These are phyloP conservation scores for Grosmannia penicillata DNA, from an alignment of 2,329 filamentous ascomycete genomes.

Conservation along the genomic window DNA sequence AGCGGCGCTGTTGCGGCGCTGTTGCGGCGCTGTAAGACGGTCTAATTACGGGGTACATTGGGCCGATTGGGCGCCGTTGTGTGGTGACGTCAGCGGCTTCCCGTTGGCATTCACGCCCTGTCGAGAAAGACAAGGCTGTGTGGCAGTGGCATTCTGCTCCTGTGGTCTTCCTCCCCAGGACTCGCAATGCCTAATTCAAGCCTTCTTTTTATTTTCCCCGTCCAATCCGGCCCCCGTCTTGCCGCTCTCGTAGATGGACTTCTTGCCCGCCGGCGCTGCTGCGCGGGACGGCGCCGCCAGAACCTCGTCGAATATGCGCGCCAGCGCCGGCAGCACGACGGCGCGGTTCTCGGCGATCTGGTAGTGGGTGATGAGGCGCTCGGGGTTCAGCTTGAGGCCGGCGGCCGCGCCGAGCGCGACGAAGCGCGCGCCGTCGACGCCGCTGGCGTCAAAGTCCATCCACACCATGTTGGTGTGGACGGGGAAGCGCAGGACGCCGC, in stretches of 20 bases:
- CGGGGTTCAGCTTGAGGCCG: slow-evolving; percentile 25
- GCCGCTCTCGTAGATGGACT: slow-evolving; percentile 1
- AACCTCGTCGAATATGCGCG: slow-evolving; percentile 34
- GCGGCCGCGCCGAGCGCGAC: slow-evolving; percentile 23
- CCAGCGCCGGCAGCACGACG: slow-evolving; percentile 42
- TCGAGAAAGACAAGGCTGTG: no score
- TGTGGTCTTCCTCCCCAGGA: no score
- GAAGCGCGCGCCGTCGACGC: slow-evolving; percentile 25
- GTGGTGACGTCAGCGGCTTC: no score
- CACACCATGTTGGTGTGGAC: slow-evolving; percentile 90
- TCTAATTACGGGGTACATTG: no score
- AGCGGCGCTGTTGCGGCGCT: no score
- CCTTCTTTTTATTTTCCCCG: slow-evolving; percentile 4
- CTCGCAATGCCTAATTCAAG: no score
- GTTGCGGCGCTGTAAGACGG: not conserved
- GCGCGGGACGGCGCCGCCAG: slow-evolving; percentile 7
- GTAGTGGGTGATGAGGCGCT: slow-evolving; percentile 32
- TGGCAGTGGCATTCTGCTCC: no score
- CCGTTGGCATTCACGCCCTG: no score
- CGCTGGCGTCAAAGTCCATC: slow-evolving; percentile 54
- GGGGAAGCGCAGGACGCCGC: slow-evolving; percentile 52
- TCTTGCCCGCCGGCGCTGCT: not conserved
- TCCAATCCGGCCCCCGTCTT: not conserved
- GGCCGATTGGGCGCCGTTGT: no score
- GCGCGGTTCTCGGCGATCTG: slow-evolving; percentile 48